Evolutionary conservation across 1,284 basidiomycete genomes (phyloP), one percentile per base, ranked within the genome.

Genomic region (Stygiomarasmius scandens): DNA sequence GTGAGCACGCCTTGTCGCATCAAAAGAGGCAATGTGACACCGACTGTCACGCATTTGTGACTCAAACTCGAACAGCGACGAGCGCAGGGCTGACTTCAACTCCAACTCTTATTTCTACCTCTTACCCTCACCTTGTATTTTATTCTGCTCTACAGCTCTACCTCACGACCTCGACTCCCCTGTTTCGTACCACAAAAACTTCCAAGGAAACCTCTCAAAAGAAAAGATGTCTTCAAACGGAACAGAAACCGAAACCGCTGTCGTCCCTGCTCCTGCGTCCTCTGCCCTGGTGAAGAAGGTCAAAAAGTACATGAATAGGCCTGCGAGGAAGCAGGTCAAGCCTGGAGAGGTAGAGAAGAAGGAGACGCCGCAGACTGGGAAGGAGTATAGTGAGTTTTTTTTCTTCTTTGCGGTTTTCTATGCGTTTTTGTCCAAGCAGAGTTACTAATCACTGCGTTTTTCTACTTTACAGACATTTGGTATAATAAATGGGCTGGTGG

Each of bases 401-500:
- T 24, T 52, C 20, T 12, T 10, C 45, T 49, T 44, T 47, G 8
- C 6, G 19, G 32, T 46, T 56, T 20, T 46, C 14, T 41, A 23
- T 27, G 24, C 19, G 14, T 29, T 16, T 25, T n/a, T 23, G 34
- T 52, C n/a, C 8, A 44, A 19, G 23, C 41, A 2, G 19, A 41
- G 2, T 25, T 8, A 16, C 29, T 49, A 19, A 24, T 36, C 36
- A 9, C 27, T 41, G 16, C n/a, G 53, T 65, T 55, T 51, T 34
- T 55, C 58, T 71, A 36, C 53, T 61, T 71, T 55, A 52, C 66
- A 94, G 96, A 98, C 73, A 92, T 97, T 58, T 98, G 96, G 96
- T 98, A 98, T 75, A 97, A 98, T 75, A 98, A 98, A 77, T 98
- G 95, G 93, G 95, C 95, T 36, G 92, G 95, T 61, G 95, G 95